These are phyloP conservation scores for Sungouiella blattae DNA, from an alignment of 805 yeast species.

Conservation along the genomic window DNA sequence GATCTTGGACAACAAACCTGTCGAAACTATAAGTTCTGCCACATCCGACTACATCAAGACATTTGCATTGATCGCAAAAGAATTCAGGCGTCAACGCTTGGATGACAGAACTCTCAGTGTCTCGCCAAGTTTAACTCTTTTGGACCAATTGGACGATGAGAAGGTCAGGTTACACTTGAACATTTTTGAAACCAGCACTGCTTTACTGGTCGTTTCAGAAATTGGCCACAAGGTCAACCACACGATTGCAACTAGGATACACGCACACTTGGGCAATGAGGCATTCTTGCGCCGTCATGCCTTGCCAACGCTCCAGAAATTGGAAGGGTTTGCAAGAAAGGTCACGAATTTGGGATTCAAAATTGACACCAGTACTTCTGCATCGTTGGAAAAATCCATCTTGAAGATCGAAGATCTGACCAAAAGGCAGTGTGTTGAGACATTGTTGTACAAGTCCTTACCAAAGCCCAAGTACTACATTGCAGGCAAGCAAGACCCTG, in stretches of 20 bases:
- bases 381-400: slow-evolving; percentile 68
- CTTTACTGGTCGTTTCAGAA: slow-evolving; percentile 65
- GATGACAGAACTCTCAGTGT: slow-evolving; percentile 46
- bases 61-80: slow-evolving; percentile 59
- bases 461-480: slow-evolving; percentile 81
- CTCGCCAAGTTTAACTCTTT: slow-evolving; percentile 54
- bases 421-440: slow-evolving; percentile 70
- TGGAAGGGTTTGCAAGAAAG: slow-evolving; percentile 74
- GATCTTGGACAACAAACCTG: slow-evolving; percentile 34
- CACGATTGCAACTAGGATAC: slow-evolving; percentile 78
- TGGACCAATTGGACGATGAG: slow-evolving; percentile 85
- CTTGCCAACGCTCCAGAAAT: slow-evolving; percentile 75
- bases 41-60: slow-evolving; percentile 66
- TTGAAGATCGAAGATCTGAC: slow-evolving; percentile 58
- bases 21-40: slow-evolving; percentile 42
- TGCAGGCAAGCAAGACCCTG: slow-evolving; percentile 84
- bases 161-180: slow-evolving; percentile 68
- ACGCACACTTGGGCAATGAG: slow-evolving; percentile 70
- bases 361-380: slow-evolving; percentile 71
- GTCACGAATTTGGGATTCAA: slow-evolving; percentile 62
- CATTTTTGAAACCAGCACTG: slow-evolving; percentile 58
- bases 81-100: slow-evolving; percentile 67
- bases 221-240: slow-evolving; percentile 75
- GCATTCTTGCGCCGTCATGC: slow-evolving; percentile 87
- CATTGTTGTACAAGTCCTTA: slow-evolving; percentile 76